A percentile compares a stretch with the other conserved stretches of the same genome.
phyloP scores from a whole-genome alignment of 1,284 basidiomycete species.

The Heterobasidion irregulare region DNA sequence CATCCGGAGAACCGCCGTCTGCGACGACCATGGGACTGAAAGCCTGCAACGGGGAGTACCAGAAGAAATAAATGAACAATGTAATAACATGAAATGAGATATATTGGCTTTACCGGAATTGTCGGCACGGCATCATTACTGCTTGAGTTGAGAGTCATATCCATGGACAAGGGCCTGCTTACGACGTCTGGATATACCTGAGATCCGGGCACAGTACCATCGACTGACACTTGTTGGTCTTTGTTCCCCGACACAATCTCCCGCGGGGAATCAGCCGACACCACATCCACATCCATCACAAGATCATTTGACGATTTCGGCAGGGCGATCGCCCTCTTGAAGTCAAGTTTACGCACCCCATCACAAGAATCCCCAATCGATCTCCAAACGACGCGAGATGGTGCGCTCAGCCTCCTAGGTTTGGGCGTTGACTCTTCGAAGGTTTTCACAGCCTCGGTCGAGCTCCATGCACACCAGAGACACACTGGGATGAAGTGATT shows the following conservation, averaged over 20 bases:
- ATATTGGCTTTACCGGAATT: constrained; percentile 19
- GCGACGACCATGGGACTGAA: neutral
- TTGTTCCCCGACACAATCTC: too few species aligned
- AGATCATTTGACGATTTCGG: neutral
- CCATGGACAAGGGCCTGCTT: neutral
- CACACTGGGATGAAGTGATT: constrained; percentile 45
- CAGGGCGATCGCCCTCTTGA: neutral
- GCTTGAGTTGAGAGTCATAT: constrained; percentile 14
- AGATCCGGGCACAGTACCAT: neutral
- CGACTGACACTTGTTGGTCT: too few species aligned
- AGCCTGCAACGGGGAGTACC: constrained; percentile 4
- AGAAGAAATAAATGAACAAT: constrained; percentile 4
- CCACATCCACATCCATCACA: too few species aligned
- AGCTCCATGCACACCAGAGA: constrained; percentile 48
- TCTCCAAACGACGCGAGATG: neutral
- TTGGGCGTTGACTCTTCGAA: constrained; percentile 23
- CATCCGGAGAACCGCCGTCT: constrained; percentile 1
- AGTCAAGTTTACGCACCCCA: neutral
- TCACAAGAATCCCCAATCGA: neutral
- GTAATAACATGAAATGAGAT: neutral
- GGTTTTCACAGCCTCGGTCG: constrained; percentile 27
- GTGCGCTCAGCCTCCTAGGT: constrained; percentile 14
- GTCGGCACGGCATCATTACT: constrained; percentile 20
- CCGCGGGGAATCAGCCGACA: too few species aligned
- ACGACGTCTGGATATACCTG: constrained; percentile 4